Evolutionary conservation across 345 rosid genomes (phyloP), one percentile per base, ranked within the genome.

Genomic region (Limnanthes douglasii): DNA sequence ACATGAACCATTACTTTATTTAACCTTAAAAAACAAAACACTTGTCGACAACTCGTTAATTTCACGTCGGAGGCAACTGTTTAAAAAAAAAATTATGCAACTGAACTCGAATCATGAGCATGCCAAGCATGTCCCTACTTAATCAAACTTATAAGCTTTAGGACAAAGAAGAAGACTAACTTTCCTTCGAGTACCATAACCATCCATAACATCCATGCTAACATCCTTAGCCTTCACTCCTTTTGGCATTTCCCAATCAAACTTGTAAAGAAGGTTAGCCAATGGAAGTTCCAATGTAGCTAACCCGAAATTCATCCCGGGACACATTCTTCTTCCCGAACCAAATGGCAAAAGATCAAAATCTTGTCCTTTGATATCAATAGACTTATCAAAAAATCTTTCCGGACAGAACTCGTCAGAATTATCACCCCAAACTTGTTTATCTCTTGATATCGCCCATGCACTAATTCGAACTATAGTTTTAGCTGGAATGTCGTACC

Each of bases 391-490:
- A 4, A 50, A 6, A 11, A 38, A 57, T 19, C 51, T 43, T 8
- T 57, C 53, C 1, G 52, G 53, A 4, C 4, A 4, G 16, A 54
- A 54, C 31, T 25, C 37, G 5, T 22, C 21, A 0, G 52, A 48
- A 32, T 45, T 44, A 18, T 4, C 13, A 3, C 25, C 57, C 75
- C 81, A 59, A 1, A 29, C 45, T 45, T 57, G 59, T 13, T 46
- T 31, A 18, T 63, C 74, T 1, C 67, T 55, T 3, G 74, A 70
- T 4, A 69, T 32, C 0, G 68, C 69, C 51, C 48, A 57, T 2
- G 21, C 45, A 18, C 55, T 65, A 7, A 59, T 57, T 32, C 19
- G 34, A 18, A 69, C 50, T 8, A 38, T 18, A 6, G 68, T 47
- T 37, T 45, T 53, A 2, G 57, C 52, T 7, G 45, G 49, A 9